Conservation (phyloP, 2,329 filamentous ascomycete genomes). For the Penicillium sp. region DNA sequence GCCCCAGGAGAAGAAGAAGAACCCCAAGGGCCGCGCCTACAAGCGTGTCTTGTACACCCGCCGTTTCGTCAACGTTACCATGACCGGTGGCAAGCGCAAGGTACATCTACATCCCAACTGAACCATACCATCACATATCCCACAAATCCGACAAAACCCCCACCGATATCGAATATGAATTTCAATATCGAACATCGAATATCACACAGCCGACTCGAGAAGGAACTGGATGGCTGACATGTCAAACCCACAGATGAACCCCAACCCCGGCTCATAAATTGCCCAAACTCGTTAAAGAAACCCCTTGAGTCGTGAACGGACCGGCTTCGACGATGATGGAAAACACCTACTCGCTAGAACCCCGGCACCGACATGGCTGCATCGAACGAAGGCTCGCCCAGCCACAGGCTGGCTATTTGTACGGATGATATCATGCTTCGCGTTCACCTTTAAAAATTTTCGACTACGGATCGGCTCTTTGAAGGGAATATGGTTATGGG, state of each 20-base stretch:
- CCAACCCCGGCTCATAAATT: conserved; percentile 74
- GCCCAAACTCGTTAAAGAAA: conserved; percentile 27
- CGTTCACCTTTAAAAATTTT: conserved; percentile 31
- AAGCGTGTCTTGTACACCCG: conserved; percentile 97
- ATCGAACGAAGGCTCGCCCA: conserved; percentile 31
- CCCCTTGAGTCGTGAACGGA: conserved; percentile 26
- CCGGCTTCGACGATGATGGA: conserved; percentile 29
- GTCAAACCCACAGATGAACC: conserved; percentile 70
- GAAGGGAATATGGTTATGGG: conserved; percentile 25
- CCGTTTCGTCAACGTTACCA: conserved; percentile 97
- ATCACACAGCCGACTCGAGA: background rate
- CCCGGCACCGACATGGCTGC: conserved; percentile 25
- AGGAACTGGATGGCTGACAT: conserved; percentile 22
- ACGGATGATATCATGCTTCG: conserved; percentile 37
- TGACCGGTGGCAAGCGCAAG: conserved; percentile 99
- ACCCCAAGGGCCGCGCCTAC: conserved; percentile 93
- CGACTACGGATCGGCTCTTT: conserved; percentile 30
- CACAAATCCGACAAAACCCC: conserved; percentile 12
- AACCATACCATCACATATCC: conserved; percentile 29
- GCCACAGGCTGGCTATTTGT: conserved; percentile 33
- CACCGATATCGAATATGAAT: conserved; percentile 9
- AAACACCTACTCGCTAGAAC: conserved; percentile 23
- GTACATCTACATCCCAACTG: conserved; percentile 60
- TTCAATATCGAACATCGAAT: background rate
- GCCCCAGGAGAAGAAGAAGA: conserved; percentile 84